A percentile compares a stretch with the other conserved stretches of the same genome.
These are phyloP conservation scores for Solanum arcanum DNA, from an alignment of 257 asterid species.

Conservation along the genomic window DNA sequence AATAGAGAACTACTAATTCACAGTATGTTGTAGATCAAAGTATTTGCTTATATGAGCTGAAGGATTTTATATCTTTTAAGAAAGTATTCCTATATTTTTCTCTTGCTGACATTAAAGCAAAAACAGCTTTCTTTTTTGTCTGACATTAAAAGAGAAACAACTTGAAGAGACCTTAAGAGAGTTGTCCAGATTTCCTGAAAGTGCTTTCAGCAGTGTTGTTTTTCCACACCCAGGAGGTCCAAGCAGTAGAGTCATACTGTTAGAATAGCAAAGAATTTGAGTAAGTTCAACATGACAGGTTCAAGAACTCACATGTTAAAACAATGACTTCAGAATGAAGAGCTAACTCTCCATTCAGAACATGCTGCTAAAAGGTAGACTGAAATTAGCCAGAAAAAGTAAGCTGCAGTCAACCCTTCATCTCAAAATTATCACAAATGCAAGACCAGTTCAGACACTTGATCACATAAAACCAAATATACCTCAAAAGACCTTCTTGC, in stretches of 20 bases:
- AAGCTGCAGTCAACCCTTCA: not conserved
- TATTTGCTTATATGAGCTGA: not conserved
- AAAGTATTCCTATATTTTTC: not conserved
- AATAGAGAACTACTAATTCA: not conserved
- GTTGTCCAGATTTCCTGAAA: conserved; percentile 52
- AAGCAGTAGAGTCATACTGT: conserved; percentile 56
- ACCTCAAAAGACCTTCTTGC: not conserved
- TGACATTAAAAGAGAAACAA: not conserved
- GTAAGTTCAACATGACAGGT: not conserved
- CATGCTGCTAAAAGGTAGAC: not conserved
- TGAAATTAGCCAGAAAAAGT: not conserved
- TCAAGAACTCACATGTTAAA: not conserved
- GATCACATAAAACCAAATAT: not conserved
- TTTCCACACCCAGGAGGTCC: conserved; percentile 81
- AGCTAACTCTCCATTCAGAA: not conserved
- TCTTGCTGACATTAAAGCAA: not conserved
- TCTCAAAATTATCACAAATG: not conserved
- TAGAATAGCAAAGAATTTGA: not conserved
- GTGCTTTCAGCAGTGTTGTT: conserved; percentile 59
- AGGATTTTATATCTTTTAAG: not conserved
- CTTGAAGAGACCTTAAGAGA: conserved; percentile 36
- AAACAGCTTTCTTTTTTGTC: not conserved
- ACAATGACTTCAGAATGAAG: not conserved
- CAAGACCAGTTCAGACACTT: not conserved
- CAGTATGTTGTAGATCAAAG: not conserved